Evolutionary conservation across 768 basidiomycete species (phyloP), one percentile per base, ranked within the genome.

Genomic region (Suillus hirtellus): DNA sequence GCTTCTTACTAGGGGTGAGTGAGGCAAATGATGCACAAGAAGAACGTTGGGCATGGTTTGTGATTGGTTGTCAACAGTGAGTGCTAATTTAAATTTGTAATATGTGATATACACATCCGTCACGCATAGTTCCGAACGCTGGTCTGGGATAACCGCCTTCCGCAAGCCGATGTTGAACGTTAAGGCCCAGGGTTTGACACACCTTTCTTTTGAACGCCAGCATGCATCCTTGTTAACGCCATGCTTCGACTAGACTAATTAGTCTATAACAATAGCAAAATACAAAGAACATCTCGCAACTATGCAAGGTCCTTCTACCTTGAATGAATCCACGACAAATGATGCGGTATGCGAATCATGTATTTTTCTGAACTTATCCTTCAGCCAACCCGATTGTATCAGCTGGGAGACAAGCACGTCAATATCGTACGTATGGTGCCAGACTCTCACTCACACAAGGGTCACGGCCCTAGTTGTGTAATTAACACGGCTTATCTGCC

Each of bases 391-490:
- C 31, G 6, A 31, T 62, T 49, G 64, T 19, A 46, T 47, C 10
- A 9, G 49, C 40, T 35, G 53, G 64, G 19, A 43, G 6, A 24
- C 31, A 1, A 53, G 34, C 15, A 66, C 63, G 4, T 38, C 21
- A 11, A 67, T 71, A 19, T 65, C 68, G 1, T 75, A 68, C 21
- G 21, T 49, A 24, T 14, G 47, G 24, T 15, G 6, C 0, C 44
- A 59, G 0, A 15, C 42, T 3, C 58, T 75, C 53, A 35, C 53
- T 19, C 52, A 69, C 44, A 73, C 59, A 38, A 60, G 59, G 1
- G 61, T 79, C 49, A 55, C 34, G 40, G 77, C 49, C 78, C 78
- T 4, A 53, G 66, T 35, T 78, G 78, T 53, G 56, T 64, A 62
- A 37, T 37, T 10, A 31, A 34, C 54, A 10, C 1, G 21, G 14